Base-by-base conservation (phyloP, 1,284 basidiomycete species). In the Fistulinella cinereoalba region DNA sequence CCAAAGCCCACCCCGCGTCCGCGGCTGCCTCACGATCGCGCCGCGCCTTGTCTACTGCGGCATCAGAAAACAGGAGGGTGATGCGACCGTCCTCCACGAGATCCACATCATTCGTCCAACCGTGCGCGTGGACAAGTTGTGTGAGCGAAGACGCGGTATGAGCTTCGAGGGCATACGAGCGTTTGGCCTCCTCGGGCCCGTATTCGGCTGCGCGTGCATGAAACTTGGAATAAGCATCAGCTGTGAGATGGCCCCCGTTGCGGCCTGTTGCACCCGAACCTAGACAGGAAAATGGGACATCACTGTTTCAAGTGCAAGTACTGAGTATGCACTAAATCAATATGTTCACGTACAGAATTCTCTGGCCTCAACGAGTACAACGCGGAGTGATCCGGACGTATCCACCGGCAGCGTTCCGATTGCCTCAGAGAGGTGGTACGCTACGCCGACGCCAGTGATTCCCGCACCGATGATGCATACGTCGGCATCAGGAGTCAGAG, bases 251-350 rank as follows among this genome's bases (percentile, higher is more conserved):
- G 0, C 89, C 88, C 0, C 88, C 88, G 53, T 91, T 91, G 15
- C 88, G 70, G 45, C 86, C 87, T 86, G 45, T 91, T 21, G 88
- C 88, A n/a, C 87, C 88, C 28, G 84, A 81, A 61, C 87, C 88
- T 90, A 2, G 3, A 33, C 9, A 18, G 18, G 23, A 32, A 21
- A 18, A 24, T 1, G 31, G 15, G 37, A 54, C 28, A 60, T n/a
- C n/a, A n/a, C n/a, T n/a, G n/a, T n/a, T n/a, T n/a, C n/a, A n/a
- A n/a, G n/a, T n/a, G n/a, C n/a, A n/a, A n/a, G n/a, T 3, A 32
- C 16, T 4, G 12, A 8, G 15, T 32, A n/a, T n/a, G 31, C 31
- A 4, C 3, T 32, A 16, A 8, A 31, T 16, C 3, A 3, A 10
- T 10, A 2, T 6, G 8, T 16, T 8, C 9, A 67, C 84, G 68